phyloP scores from a whole-genome alignment of 441 rosid species.

The Manihot esculenta region DNA sequence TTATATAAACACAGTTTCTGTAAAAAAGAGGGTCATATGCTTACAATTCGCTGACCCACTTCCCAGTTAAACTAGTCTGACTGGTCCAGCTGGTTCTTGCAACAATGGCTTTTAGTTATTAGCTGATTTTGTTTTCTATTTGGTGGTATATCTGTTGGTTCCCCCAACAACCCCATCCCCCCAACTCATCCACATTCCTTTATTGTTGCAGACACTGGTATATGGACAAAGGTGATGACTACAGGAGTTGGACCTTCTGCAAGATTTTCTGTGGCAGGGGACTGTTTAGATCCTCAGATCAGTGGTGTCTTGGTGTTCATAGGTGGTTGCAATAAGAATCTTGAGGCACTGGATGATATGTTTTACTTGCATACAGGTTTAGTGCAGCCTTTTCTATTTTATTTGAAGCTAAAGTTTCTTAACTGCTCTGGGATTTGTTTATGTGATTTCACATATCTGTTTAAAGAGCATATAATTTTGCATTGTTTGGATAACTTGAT shows the following conservation, averaged over 20 bases:
- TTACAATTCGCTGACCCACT: too few species aligned
- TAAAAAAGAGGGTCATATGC: too few species aligned
- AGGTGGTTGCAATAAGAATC: slow-evolving; percentile 95
- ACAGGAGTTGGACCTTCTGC: slow-evolving; percentile 83
- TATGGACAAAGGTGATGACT: slow-evolving; percentile 77
- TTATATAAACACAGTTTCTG: too few species aligned
- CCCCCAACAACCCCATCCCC: too few species aligned
- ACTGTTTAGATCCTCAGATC: slow-evolving; percentile 78
- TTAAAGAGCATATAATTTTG: slow-evolving; percentile 5
- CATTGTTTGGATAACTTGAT: slow-evolving; percentile 19
- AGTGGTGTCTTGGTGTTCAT: slow-evolving; percentile 71
- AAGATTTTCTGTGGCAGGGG: slow-evolving; percentile 89
- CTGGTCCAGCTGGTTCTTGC: too few species aligned
- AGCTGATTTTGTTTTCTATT: slow-evolving; percentile 6
- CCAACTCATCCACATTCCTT: slow-evolving; percentile 2
- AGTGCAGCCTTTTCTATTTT: slow-evolving; percentile 21
- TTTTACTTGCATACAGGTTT: slow-evolving; percentile 87
- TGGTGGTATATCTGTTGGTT: not conserved
- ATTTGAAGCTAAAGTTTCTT: too few species aligned
- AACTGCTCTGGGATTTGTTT: slow-evolving; percentile 14
- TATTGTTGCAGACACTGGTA: slow-evolving; percentile 57
- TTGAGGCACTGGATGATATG: slow-evolving; percentile 93
- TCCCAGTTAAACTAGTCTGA: too few species aligned
- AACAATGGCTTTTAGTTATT: slow-evolving; percentile 4
- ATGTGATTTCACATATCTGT: not conserved